Base-by-base conservation (phyloP, 129 eudicot species). In the Lonicera japonica region DNA sequence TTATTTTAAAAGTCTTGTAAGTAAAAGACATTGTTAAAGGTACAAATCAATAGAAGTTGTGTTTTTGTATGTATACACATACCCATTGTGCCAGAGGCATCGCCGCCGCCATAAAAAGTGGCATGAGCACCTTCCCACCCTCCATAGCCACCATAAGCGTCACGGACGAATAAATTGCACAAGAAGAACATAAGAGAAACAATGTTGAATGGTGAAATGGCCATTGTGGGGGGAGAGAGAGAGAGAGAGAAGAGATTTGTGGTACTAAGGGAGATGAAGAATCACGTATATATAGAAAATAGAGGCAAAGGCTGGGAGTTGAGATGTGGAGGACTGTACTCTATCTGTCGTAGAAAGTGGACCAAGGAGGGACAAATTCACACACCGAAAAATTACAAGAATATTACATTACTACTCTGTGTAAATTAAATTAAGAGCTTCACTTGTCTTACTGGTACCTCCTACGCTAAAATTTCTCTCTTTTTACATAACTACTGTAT, bases 81-180 rank as follows among this genome's bases (percentile, higher is more conserved):
- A 89, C 96, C 96, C 96, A 89, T 89, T 46, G 96, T 89, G 75
- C 96, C 96, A 0, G 95, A 73, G 21, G 96, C 96, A 40, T 89
- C 96, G 3, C 95, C 90, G 17, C 95, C 96, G 8, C 96, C 96
- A 41, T 89, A 89, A 58, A 85, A 89, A 55, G 96, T 89, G 63
- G 96, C 96, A 67, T 85, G 88, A 19, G 77, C 96, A 25, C 58
- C 78, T 59, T 82, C 57, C 95, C 94, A 88, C 53, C 87, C 90
- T 54, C 94, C 96, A 52, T 72, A 69, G 63, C 67, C 75, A 12
- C 68, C 79, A 10, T 25, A 61, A 16, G 54, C 19, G 16, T 47
- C 58, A 2, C 54, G 48, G 21, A 70, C 5, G 69, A 50, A 60
- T 8, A 82, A n/a, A 56, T 17, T 53, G 61, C 72, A 48, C 39